Evolutionary conservation across 1,284 basidiomycete genomes (phyloP).

Genomic region (Heterobasidion parviporum): DNA sequence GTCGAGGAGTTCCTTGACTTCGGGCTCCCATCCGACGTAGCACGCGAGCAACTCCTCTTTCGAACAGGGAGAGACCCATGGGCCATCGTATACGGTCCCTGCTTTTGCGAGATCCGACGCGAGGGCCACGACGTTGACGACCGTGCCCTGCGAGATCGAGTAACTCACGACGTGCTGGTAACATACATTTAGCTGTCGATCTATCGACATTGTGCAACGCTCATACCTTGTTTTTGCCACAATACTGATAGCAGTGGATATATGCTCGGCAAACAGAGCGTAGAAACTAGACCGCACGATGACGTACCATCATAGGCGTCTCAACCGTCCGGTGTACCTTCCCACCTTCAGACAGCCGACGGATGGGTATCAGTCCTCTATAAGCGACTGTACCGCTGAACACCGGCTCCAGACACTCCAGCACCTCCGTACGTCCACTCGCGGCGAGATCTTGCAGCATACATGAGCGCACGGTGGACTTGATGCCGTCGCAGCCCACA

Average conservation of each 20-base stretch:
- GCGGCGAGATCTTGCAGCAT: conserved; percentile 21
- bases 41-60: conserved; percentile 17
- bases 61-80: conserved; percentile 20
- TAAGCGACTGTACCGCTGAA: conserved; percentile 29
- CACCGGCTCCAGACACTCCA: conserved; percentile 21
- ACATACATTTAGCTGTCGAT: not conserved
- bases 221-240: conserved; percentile 22
- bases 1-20: conserved; percentile 21
- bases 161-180: conserved; percentile 25
- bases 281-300: not conserved
- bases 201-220: not conserved
- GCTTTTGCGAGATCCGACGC: conserved; percentile 16
- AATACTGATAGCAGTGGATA: conserved; percentile 14
- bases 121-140: conserved; percentile 24
- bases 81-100: conserved; percentile 16
- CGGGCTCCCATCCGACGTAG: conserved; percentile 23
- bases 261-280: not conserved
- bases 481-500: conserved; percentile 42
- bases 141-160: conserved; percentile 20
- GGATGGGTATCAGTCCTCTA: conserved; percentile 25
- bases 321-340: conserved; percentile 17
- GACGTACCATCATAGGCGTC: conserved; percentile 21
- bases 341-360: conserved; percentile 9
- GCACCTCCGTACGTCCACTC: conserved; percentile 3
- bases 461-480: conserved; percentile 35